phyloP scores from a whole-genome alignment of 2,329 filamentous ascomycete genomes.

The Aspergillus sp. region DNA sequence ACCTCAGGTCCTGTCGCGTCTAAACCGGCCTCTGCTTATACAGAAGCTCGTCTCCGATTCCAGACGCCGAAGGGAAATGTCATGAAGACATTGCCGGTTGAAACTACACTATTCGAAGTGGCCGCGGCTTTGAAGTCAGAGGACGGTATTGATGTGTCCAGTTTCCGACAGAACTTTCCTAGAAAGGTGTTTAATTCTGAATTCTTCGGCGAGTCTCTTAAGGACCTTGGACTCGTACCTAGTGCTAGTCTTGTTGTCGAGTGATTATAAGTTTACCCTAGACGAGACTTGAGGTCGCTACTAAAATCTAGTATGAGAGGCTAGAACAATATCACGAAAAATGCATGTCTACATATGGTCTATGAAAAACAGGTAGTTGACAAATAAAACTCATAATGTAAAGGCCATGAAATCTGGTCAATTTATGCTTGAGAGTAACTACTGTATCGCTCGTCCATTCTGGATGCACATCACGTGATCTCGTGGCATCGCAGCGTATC shows the following conservation, averaged over 20 bases:
- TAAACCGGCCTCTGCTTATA: constrained; percentile 70
- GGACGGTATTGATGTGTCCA: constrained; percentile 66
- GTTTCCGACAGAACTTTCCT: constrained; percentile 84
- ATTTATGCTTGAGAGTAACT: background rate
- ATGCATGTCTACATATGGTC: background rate
- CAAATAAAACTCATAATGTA: background rate
- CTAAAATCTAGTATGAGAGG: constrained; percentile 1
- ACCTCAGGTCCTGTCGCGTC: constrained; percentile 50
- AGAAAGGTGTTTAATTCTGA: constrained; percentile 71
- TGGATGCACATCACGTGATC: constrained; percentile 29
- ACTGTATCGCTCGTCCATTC: background rate
- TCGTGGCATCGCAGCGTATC: constrained; percentile 28
- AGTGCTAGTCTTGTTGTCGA: constrained; percentile 82
- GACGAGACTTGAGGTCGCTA: background rate
- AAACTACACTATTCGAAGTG: constrained; percentile 91
- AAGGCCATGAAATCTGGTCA: background rate
- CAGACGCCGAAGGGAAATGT: constrained; percentile 75
- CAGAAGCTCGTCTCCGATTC: constrained; percentile 76
- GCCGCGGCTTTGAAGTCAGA: constrained; percentile 73
- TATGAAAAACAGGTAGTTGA: too few species aligned
- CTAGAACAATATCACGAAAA: background rate
- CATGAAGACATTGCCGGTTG: constrained; percentile 82
- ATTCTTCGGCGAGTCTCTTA: constrained; percentile 88
- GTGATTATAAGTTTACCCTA: constrained; percentile 28
- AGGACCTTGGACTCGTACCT: constrained; percentile 86